Conservation (phyloP, 441 rosid genomes). For the Erysimum cheiri region DNA sequence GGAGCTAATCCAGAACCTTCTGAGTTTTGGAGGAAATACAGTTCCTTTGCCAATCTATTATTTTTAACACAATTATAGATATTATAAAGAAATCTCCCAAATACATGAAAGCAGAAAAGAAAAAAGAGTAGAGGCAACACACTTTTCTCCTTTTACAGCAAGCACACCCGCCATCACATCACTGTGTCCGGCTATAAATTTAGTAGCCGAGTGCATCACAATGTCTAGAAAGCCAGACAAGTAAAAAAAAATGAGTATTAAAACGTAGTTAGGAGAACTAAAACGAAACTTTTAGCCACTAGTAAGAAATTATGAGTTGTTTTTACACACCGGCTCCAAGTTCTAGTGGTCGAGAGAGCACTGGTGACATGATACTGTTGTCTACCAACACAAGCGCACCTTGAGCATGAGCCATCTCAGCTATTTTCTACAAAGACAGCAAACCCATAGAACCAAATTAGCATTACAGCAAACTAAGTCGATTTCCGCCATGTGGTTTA, state of each 20-base stretch:
- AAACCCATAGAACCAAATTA: not conserved
- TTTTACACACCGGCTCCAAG: conserved; percentile 84
- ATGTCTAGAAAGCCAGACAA: conserved; percentile 59
- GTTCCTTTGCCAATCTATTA: conserved; percentile 72
- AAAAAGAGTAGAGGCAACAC: conserved; percentile 26
- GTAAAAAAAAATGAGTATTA: not conserved
- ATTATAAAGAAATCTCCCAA: not conserved
- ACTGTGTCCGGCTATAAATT: conserved; percentile 93
- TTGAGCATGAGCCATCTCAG: conserved; percentile 77
- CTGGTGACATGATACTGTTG: conserved; percentile 95
- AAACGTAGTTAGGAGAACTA: conserved; percentile 13
- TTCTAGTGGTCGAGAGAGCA: conserved; percentile 80
- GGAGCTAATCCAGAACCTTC: conserved; percentile 97
- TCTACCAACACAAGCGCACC: conserved; percentile 91
- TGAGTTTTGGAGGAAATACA: conserved; percentile 93
- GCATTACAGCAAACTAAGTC: not conserved
- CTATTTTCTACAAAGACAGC: conserved; percentile 64
- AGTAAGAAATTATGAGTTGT: conserved; percentile 2
- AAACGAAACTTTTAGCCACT: not conserved
- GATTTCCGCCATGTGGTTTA: not conserved
- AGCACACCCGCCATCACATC: conserved; percentile 97
- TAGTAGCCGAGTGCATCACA: conserved; percentile 97
- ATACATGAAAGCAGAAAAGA: conserved; percentile 12
- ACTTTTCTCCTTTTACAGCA: conserved; percentile 93
- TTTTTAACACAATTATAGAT: not conserved